Base-by-base conservation (phyloP, 1,284 basidiomycete genomes). In the Cryptococcus neoformans region DNA sequence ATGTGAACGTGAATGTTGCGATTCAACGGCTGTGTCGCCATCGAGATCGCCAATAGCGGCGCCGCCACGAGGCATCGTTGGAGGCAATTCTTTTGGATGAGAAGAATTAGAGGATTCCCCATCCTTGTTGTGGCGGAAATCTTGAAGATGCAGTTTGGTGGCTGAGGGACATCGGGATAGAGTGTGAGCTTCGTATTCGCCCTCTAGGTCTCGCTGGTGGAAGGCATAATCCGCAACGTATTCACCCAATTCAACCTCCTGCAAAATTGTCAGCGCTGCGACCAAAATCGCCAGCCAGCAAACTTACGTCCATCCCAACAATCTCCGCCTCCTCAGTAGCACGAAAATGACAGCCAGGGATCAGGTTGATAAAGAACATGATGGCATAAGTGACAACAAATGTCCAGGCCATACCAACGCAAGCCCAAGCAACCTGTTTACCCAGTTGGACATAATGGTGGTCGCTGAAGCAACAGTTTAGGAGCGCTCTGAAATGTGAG, bases 341-440 rank as follows among this genome's bases (percentile, higher is more conserved):
- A 44, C 88, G 83, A 67, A 96, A 84, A 54, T 85, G 82, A 47
- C 91, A 81, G 17, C 87, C 86, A 44, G 92, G 92, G 51, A 92
- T 85, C 14, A 55, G 39, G 55, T 58, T 62, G 58, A 64, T 75
- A 42, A 76, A 65, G 59, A 75, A 78, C 80, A 81, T 81, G 69
- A 81, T 78, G 40, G 69, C 67, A 57, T 79, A 80, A 40, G 81
- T 82, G 55, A 82, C 74, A 58, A 78, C 78, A 56, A 79, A 82
- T 4, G 81, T 81, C 80, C 81, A 84, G 2, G 66, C 81, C 60
- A 81, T 82, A 6, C 84, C 83, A 21, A 90, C 90, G 60, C 81
- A 84, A 62, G 90, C 82, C 78, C 92, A 95, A 3, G 86, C 86
- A 59, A 94, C 79, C 69, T 96, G 92, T 62, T 90, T 89, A 67